Evolutionary conservation across 768 basidiomycete genomes (phyloP).

Genomic region (Leccinum sublutescens): DNA sequence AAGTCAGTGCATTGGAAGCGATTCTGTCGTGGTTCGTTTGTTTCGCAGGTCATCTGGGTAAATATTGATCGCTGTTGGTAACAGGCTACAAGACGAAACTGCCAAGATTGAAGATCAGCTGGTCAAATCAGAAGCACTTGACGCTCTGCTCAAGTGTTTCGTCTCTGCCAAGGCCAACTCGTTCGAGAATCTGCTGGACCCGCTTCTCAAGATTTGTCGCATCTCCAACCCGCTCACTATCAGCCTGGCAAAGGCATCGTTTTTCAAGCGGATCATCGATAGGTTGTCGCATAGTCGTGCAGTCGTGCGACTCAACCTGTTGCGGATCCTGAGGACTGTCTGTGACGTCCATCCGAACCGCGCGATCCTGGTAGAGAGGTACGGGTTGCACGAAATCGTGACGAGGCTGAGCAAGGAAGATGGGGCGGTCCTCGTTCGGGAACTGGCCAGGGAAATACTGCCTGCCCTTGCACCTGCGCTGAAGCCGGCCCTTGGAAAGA

Average conservation of each 20-base stretch:
- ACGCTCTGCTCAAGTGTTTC: conserved; percentile 75
- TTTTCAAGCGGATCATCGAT: conserved; percentile 88
- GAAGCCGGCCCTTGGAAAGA: conserved; percentile 45
- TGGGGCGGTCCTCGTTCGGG: conserved; percentile 86
- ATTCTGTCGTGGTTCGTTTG: conserved; percentile 77
- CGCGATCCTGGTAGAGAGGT: conserved; percentile 76
- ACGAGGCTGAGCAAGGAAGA: conserved; percentile 79
- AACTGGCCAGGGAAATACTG: conserved; percentile 83
- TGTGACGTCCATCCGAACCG: conserved; percentile 91
- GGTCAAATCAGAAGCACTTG: conserved; percentile 60
- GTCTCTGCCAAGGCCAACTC: conserved; percentile 83
- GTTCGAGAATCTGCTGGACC: conserved; percentile 90
- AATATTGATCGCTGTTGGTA: conserved; percentile 1
- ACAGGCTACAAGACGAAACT: conserved; percentile 93
- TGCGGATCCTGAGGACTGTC: conserved; percentile 79
- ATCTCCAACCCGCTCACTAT: conserved; percentile 73
- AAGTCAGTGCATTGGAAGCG: conserved; percentile 88
- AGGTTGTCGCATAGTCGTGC: conserved; percentile 72
- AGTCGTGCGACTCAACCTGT: conserved; percentile 85
- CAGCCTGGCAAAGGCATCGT: conserved; percentile 73
- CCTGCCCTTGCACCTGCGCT: conserved; percentile 73
- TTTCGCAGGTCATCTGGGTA: not conserved
- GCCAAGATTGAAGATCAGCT: conserved; percentile 90
- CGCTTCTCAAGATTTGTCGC: conserved; percentile 88
- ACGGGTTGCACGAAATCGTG: conserved; percentile 79